A percentile compares a stretch with the other conserved stretches of the same genome.
phyloP scores from a whole-genome alignment of 176 grass and related monocot genomes.

The Eleusine indica region DNA sequence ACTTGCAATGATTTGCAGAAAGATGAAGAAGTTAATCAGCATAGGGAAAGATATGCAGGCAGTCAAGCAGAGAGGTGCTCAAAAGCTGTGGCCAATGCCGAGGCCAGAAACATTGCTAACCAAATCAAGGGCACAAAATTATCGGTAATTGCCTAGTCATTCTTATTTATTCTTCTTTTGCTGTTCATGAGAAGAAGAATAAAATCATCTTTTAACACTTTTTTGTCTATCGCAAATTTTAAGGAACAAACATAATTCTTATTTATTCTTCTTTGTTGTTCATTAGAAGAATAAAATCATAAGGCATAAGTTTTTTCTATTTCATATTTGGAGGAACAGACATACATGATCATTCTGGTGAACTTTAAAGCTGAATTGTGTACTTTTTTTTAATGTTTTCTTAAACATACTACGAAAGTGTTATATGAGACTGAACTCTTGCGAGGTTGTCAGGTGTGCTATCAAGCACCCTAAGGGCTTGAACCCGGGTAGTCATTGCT shows the following conservation, averaged over 20 bases:
- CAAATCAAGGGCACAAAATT: conserved; percentile 80
- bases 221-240: no score
- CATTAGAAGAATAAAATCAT: no score
- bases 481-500: conserved; percentile 5
- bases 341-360: no score
- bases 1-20: conserved; percentile 60
- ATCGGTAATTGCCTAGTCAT: conserved; percentile 47
- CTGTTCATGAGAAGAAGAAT: not conserved
- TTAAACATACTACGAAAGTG: no score
- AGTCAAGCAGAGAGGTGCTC: conserved; percentile 81
- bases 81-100: conserved; percentile 69
- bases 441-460: no score
- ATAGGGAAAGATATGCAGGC: conserved; percentile 77
- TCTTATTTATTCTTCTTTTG: conserved; percentile 7
- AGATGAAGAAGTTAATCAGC: conserved; percentile 69
- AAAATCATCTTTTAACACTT: no score
- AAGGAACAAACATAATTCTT: not conserved
- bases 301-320: no score
- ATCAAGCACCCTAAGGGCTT: no score
- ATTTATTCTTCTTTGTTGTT: not conserved
- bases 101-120: conserved; percentile 68
- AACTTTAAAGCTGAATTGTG: no score
- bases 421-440: no score
- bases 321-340: no score
- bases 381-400: no score